phyloP scores from a whole-genome alignment of 2,329 filamentous ascomycete species.

The Sclerotinia trifoliorum region DNA sequence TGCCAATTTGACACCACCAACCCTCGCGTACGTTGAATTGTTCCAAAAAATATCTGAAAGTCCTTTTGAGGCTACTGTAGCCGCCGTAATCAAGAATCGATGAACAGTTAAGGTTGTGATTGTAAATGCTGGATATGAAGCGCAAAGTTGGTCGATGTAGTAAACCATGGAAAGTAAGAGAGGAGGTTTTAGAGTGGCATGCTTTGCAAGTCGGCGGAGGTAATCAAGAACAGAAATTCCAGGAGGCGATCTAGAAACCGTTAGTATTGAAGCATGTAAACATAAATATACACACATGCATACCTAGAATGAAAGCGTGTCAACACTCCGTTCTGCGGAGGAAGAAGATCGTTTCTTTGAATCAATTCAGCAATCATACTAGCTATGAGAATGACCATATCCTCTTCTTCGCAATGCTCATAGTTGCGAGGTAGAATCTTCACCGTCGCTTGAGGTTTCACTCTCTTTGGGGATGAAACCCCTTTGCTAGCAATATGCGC shows the following conservation, averaged over 20 bases:
- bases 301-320: conserved; percentile 95
- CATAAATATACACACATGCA: conserved; percentile 1
- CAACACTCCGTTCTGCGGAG: conserved; percentile 78
- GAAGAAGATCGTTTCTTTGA: conserved; percentile 84
- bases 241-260: conserved; percentile 56
- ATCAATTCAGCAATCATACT: conserved; percentile 97
- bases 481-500: conserved; percentile 19
- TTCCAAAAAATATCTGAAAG: conserved; percentile 98
- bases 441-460: conserved; percentile 49
- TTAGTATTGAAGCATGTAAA: background rate
- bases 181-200: conserved; percentile 89
- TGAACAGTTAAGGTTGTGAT: conserved; percentile 96
- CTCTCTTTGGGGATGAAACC: conserved; percentile 49
- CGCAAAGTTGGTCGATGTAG: conserved; percentile 93
- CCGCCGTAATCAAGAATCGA: conserved; percentile 92
- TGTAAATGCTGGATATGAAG: conserved; percentile 89
- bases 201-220: conserved; percentile 84
- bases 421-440: conserved; percentile 71
- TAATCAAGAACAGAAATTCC: conserved; percentile 95
- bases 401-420: conserved; percentile 76
- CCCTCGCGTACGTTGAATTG: conserved; percentile 91
- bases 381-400: conserved; percentile 85
- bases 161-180: conserved; percentile 98
- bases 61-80: conserved; percentile 93
- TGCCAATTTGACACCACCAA: conserved; percentile 85